phyloP scores from a whole-genome alignment of 2,329 filamentous ascomycete species.

The Colletotrichum higginsianum region DNA sequence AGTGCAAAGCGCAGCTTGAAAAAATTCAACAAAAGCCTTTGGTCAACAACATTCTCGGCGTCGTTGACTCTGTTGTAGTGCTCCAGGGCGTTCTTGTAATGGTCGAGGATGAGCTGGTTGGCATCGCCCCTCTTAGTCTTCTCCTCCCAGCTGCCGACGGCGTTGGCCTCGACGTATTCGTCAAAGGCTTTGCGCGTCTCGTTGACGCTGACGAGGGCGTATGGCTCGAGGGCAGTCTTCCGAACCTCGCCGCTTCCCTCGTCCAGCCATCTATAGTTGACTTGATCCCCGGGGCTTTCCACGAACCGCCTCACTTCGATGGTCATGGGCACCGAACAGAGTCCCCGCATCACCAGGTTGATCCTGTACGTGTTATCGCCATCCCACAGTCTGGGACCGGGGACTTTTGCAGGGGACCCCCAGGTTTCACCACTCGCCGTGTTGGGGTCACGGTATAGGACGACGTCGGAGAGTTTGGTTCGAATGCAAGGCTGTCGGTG shows the following conservation, averaged over 20 bases:
- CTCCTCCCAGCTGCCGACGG: constrained; percentile 22
- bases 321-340: constrained; percentile 54
- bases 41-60: constrained; percentile 45
- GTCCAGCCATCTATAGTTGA: constrained; percentile 57
- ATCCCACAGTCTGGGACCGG: constrained; percentile 57
- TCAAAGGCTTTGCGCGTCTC: constrained; percentile 52
- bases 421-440: constrained; percentile 60
- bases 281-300: constrained; percentile 55
- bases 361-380: constrained; percentile 50
- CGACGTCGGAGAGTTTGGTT: constrained; percentile 58
- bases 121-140: constrained; percentile 18
- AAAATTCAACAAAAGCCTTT: constrained; percentile 56
- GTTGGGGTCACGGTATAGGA: constrained; percentile 56
- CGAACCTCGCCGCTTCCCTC: constrained; percentile 44
- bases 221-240: constrained; percentile 53
- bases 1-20: constrained; percentile 64
- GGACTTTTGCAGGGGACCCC: constrained; percentile 53
- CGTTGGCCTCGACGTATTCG: constrained; percentile 51
- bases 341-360: constrained; percentile 54
- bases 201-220: constrained; percentile 58
- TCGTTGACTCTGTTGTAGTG: constrained; percentile 42
- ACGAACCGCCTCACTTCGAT: constrained; percentile 60
- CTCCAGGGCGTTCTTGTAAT: constrained; percentile 44
- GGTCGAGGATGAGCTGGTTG: constrained; percentile 38
- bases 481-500: constrained; percentile 62